These are phyloP conservation scores for Aristolochia fimbriata DNA, from an alignment of 164 flowering plant species.

Conservation along the genomic window DNA sequence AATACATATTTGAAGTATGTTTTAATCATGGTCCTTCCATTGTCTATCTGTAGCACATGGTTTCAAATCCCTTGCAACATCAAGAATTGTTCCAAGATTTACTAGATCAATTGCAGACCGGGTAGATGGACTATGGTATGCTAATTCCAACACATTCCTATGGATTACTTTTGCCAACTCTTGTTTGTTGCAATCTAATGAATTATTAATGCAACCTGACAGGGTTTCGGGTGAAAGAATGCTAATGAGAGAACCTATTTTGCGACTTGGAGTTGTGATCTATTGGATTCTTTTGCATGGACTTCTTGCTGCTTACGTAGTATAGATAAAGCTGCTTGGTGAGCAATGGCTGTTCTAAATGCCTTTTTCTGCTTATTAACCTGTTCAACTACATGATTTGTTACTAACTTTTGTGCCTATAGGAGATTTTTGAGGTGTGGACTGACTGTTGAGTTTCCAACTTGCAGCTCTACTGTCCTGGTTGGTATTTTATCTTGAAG, in stretches of 20 bases:
- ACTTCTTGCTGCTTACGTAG: constrained; percentile 54
- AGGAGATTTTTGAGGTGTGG: no score
- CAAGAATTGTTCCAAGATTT: constrained; percentile 80
- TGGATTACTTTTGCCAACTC: background rate
- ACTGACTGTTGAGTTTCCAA: background rate
- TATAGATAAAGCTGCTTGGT: constrained; percentile 6
- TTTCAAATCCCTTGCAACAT: constrained; percentile 84
- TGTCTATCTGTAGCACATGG: constrained; percentile 51
- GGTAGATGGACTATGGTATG: constrained; percentile 93
- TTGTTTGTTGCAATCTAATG: constrained; percentile 3
- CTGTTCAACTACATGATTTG: background rate
- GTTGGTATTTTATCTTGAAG: background rate
- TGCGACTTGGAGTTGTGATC: constrained; percentile 72
- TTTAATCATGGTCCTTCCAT: background rate
- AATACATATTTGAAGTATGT: background rate
- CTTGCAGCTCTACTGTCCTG: background rate
- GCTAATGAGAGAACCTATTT: constrained; percentile 86
- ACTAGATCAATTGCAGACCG: constrained; percentile 76
- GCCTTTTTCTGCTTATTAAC: background rate
- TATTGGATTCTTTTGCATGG: constrained; percentile 84
- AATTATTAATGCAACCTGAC: background rate
- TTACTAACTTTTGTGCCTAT: background rate
- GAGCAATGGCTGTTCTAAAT: background rate
- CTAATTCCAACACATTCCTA: background rate
- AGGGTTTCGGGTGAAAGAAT: constrained; percentile 98